Evolutionary conservation across 2,329 filamentous ascomycete species (phyloP).

Genomic region (Allantophomopsis cytisporea): DNA sequence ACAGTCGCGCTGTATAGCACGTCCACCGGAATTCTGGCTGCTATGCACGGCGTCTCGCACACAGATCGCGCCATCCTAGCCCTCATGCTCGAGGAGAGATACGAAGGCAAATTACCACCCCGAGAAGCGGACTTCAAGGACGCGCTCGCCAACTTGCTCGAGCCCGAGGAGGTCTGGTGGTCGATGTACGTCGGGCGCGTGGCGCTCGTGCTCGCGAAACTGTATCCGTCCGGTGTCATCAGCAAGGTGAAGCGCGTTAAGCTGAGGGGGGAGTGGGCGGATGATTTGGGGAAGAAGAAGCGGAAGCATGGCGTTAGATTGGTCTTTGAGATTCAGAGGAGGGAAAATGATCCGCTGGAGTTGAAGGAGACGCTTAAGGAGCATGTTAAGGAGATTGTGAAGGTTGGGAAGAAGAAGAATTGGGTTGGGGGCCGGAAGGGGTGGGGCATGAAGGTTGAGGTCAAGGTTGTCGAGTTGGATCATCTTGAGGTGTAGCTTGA

Average conservation of each 20-base stretch:
- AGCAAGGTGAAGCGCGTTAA: conserved; percentile 23
- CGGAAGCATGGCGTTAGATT: conserved; percentile 27
- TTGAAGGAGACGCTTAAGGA: conserved; percentile 25
- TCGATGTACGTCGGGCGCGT: conserved; percentile 47
- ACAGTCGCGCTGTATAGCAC: conserved; percentile 47
- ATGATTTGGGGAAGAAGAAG: conserved; percentile 23
- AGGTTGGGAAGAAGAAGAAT: conserved; percentile 45
- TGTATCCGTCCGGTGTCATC: conserved; percentile 47
- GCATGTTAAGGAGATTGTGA: conserved; percentile 29
- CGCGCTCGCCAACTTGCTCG: conserved; percentile 37
- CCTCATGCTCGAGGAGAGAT: conserved; percentile 49
- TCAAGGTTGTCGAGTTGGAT: conserved; percentile 20
- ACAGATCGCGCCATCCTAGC: conserved; percentile 45
- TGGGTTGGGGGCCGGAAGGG: conserved; percentile 25
- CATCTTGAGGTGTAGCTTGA: too few species aligned
- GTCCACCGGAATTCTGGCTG: conserved; percentile 46
- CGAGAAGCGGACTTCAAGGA: conserved; percentile 39
- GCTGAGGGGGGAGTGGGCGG: conserved; percentile 26
- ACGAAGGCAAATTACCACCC: conserved; percentile 46
- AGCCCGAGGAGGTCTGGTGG: conserved; percentile 47
- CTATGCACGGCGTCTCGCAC: conserved; percentile 48
- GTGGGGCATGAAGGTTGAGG: conserved; percentile 23
- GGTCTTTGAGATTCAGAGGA: conserved; percentile 25
- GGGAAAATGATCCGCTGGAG: conserved; percentile 21
- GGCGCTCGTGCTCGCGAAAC: conserved; percentile 37